Conservation (phyloP, 208 protist species). For the Leishmania turanica region DNA sequence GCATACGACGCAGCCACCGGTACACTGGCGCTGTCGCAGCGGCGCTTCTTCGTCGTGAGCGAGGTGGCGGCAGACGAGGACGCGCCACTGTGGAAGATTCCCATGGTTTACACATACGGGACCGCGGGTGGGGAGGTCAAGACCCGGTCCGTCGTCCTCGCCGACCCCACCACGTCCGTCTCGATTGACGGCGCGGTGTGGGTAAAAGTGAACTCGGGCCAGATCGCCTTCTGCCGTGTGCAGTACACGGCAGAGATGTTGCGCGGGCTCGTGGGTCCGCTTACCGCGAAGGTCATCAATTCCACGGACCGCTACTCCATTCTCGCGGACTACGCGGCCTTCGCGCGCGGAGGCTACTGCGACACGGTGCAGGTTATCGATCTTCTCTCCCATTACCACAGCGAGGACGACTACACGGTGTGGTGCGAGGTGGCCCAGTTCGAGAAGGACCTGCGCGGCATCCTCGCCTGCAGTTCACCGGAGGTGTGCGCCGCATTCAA, state of each 20-base stretch:
- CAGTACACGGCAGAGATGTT: conserved; percentile 62
- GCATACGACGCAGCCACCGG: neutral
- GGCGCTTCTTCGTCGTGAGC: conserved; percentile 48
- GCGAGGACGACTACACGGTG: conserved; percentile 36
- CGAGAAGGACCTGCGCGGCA: conserved; percentile 47
- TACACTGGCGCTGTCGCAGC: conserved; percentile 38
- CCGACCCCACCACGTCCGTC: conserved; percentile 24
- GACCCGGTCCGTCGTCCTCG: conserved; percentile 21
- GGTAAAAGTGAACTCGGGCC: conserved; percentile 75
- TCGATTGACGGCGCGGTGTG: conserved; percentile 32
- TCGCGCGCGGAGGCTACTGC: conserved; percentile 66
- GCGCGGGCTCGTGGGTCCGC: conserved; percentile 35
- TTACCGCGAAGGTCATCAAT: conserved; percentile 45
- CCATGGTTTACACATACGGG: conserved; percentile 35
- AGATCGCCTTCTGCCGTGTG: conserved; percentile 80
- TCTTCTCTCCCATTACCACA: conserved; percentile 36
- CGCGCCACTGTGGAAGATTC: conserved; percentile 73
- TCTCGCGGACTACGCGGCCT: conserved; percentile 71
- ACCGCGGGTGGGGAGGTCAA: conserved; percentile 20
- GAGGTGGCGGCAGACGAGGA: conserved; percentile 43
- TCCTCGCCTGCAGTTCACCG: conserved; percentile 36
- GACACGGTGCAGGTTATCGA: conserved; percentile 44
- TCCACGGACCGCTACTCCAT: conserved; percentile 70
- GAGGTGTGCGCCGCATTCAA: conserved; percentile 47
- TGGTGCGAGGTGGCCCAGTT: conserved; percentile 50